A percentile compares a stretch with the other conserved stretches of the same genome.
These are phyloP conservation scores for Ogataea ramenticola DNA, from an alignment of 805 yeast genomes.

Conservation along the genomic window DNA sequence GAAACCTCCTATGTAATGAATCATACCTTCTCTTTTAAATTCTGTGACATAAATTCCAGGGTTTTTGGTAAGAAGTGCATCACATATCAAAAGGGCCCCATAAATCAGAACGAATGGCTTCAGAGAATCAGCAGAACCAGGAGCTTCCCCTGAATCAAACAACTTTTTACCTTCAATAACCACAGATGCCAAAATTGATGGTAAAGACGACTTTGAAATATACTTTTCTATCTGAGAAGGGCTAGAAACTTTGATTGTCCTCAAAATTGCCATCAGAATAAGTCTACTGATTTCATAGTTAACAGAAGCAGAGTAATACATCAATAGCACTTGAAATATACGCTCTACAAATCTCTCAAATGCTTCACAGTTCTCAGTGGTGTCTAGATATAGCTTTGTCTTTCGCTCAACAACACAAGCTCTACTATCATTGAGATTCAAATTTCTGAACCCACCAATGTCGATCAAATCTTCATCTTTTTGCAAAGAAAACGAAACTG, in stretches of 20 bases:
- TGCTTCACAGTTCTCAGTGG: conserved; percentile 10
- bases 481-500: conserved; percentile 9
- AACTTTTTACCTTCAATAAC: conserved; percentile 44
- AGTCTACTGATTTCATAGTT: conserved; percentile 57
- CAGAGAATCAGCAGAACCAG: conserved; percentile 8
- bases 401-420: conserved; percentile 25
- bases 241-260: conserved; percentile 39
- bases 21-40: conserved; percentile 69
- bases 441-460: conserved; percentile 25
- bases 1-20: conserved; percentile 39
- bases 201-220: conserved; percentile 30
- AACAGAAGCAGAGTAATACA: conserved; percentile 66
- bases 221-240: conserved; percentile 22
- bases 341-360: conserved; percentile 32
- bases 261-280: conserved; percentile 44
- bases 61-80: conserved; percentile 34
- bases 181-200: conserved; percentile 50
- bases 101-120: conserved; percentile 36
- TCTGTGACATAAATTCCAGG: conserved; percentile 36
- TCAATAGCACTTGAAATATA: conserved; percentile 47
- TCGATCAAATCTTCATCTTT: conserved; percentile 7
- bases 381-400: conserved; percentile 22
- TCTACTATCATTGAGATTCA: conserved; percentile 15
- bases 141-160: conserved; percentile 9
- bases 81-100: conserved; percentile 44